Evolutionary conservation across 306 rosid genomes (phyloP), one percentile per base, ranked within the genome.

Genomic region (Cucurbita ficifolia): DNA sequence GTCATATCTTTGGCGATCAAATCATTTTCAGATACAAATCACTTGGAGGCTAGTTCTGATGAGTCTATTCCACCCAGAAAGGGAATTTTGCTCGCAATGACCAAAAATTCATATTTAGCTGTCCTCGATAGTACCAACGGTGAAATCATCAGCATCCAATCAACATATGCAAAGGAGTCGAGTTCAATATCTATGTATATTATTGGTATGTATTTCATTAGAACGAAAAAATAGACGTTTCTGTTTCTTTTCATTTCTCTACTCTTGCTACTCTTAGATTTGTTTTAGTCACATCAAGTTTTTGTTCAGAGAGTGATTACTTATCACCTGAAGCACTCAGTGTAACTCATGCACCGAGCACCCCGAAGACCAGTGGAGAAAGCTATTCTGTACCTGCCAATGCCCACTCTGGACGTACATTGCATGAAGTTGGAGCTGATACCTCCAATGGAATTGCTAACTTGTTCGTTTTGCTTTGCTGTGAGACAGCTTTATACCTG

Each of bases 181-280:
- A 85, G 78, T 69, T 86, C 87, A 71, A 75, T 90, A 74, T 88
- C 91, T 72, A 81, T 92, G 87, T 77, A 90, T 79, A 74, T 86
- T 45, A 75, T 85, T 79, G 96, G 98, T 84, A 79, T 85, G 92
- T 81, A 36, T 51, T 81, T 56, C 64, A 40, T 8, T 64, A 4
- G 42, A 60, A 67, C 6, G 45, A 12, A 5, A 16, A 36, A 61
- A 21, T 18, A 43, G 4, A 8, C 42, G 11, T 24, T 8, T 14
- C 42, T 46, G 57, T 24, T 67, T 68, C 40, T 46, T 59, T 62
- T 62, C 48, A 29, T 62, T 36, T 62, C 8, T 29, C 17, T 67
- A 43, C 38, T 67, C 38, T 45, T 13, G n/a, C 18, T 69, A 45
- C 33, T 48, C 8, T 68, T 68, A 13, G 21, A 33, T 7, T 39